Base-by-base conservation (phyloP, 2,329 filamentous ascomycete species). In the Pseudophaeomoniella oleicola region DNA sequence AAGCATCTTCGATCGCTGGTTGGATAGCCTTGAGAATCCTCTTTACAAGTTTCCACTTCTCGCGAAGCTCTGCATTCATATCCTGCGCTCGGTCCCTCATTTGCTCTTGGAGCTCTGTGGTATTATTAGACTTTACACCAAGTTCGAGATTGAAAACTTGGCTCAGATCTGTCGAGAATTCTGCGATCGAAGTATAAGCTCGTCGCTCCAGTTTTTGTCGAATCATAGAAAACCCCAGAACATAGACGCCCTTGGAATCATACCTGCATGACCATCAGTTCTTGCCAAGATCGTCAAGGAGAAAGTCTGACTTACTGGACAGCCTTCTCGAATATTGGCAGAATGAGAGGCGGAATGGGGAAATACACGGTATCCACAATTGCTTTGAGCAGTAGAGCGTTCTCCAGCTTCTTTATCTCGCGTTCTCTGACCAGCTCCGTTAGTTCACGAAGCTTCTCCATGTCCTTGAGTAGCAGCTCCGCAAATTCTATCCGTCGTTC, bases 311-410 rank as follows among this genome's bases (percentile, higher is more conserved):
- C 86, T 74, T 71, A 94, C 85, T 66, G 66, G 50, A 82, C 69
- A 6, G 85, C 85, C 58, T 81, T 85, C 30, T 86, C 79, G 35
- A 94, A 65, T 17, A 90, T 78, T 3, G 83, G 80, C 50, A 70
- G 71, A 15, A 98, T 69, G 35, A 92, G 62, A 47, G 77, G 77
- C 38, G 78, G 72, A 11, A 94, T 74, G 1, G 90, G 90, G 46
- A 96, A 94, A 59, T 96, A 98, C 47, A 92, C 80, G 22, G 75
- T 80, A 54, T 96, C 81, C 18, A 96, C 73, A 50, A 94, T 78
- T 41, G 78, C 75, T 46, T 75, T 75, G 48, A 96, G 72, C 35
- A 86, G 65, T 51, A 83, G 74, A 11, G 78, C 77, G 39, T 83
- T 78, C 41, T 84, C 74, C 15, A 93, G 64, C 56, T 93, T 93